Base-by-base conservation (phyloP, 495 filamentous ascomycete genomes). In the Hyphodiscus hymeniophilus region DNA sequence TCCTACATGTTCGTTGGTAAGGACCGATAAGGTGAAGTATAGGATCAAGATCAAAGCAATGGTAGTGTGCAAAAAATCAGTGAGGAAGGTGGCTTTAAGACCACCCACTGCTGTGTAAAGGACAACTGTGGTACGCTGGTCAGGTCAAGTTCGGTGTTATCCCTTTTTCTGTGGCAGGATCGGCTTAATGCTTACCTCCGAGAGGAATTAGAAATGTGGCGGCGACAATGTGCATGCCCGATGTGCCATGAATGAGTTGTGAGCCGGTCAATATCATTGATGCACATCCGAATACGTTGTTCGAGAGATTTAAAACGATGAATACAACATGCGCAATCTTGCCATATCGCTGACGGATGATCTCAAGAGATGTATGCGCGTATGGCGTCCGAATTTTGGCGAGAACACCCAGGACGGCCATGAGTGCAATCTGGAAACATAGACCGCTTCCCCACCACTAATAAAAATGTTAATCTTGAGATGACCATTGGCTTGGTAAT, bases 351-450 rank as follows among this genome's bases (percentile, higher is more conserved):
- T 64, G 57, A 2, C 58, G 57, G 40, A 70, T 60, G 12, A 71
- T 56, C 33, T 71, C 67, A 1, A 71, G 54, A 8, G 63, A 65
- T 3, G 69, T 73, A 53, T 73, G 68, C 2, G 68, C 68, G 26
- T 65, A 58, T 0, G 67, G 67, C 10, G 65, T 63, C 49, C 64
- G 65, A 16, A 60, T 52, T 45, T 73, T 73, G 52, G 7, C 16
- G 7, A 39, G 36, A 7, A 32, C 30, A 7, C 30, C 30, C 13
- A 32, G 30, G 7, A 32, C 13, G 30, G 30, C 30, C 30, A 32
- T 32, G 7, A 13, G 7, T 7, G 30, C 30, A 7, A 32, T 13
- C 30, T 32, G 30, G 30, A 32, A 32, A 7, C 7, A 32, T 7
- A 32, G 30, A 13, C 7, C 30, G 7, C 7, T 32, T 7, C 30